Conservation (phyloP, 441 rosid species). For the Adansonia gregorii region DNA sequence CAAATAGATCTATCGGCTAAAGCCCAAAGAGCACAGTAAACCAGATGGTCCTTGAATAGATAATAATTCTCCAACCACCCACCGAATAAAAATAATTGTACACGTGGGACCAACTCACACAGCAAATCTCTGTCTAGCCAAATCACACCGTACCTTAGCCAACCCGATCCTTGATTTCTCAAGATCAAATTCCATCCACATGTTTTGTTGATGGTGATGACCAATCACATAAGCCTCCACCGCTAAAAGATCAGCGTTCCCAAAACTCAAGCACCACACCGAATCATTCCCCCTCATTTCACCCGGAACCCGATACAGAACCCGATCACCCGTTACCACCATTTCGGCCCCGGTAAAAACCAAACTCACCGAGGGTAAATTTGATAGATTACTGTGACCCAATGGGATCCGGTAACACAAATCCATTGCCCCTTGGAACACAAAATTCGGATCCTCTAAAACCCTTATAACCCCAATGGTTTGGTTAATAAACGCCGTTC, state of each 20-base stretch:
- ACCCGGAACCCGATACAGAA: slow-evolving; percentile 66
- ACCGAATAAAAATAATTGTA: too few relatives aligned
- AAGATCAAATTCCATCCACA: slow-evolving; percentile 92
- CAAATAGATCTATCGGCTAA: too few relatives aligned
- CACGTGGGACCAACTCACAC: slow-evolving; percentile 29
- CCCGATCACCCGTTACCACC: slow-evolving; percentile 58
- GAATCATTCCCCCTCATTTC: slow-evolving; percentile 61
- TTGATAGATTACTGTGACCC: slow-evolving; percentile 36
- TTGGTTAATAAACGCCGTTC: slow-evolving; percentile 61
- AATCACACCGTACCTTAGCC: slow-evolving; percentile 69
- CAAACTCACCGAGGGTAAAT: slow-evolving; percentile 58
- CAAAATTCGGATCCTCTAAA: slow-evolving; percentile 64
- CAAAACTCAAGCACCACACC: slow-evolving; percentile 77
- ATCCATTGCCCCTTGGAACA: slow-evolving; percentile 91
- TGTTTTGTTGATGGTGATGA: slow-evolving; percentile 86
- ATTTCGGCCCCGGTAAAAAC: slow-evolving; percentile 83
- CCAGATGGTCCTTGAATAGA: too few relatives aligned
- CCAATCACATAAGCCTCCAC: slow-evolving; percentile 89
- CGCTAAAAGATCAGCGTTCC: slow-evolving; percentile 81
- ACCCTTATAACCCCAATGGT: slow-evolving; percentile 51
- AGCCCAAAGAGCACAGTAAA: too few relatives aligned
- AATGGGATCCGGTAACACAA: slow-evolving; percentile 59
- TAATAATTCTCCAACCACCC: too few relatives aligned
- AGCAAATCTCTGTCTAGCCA: slow-evolving; percentile 65
- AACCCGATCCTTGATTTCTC: slow-evolving; percentile 74